Percentiles rank a stretch among this genome's conserved stretches.
Evolutionary conservation across 305 asterid species (phyloP).

Genomic region (Fraxinus sp.): DNA sequence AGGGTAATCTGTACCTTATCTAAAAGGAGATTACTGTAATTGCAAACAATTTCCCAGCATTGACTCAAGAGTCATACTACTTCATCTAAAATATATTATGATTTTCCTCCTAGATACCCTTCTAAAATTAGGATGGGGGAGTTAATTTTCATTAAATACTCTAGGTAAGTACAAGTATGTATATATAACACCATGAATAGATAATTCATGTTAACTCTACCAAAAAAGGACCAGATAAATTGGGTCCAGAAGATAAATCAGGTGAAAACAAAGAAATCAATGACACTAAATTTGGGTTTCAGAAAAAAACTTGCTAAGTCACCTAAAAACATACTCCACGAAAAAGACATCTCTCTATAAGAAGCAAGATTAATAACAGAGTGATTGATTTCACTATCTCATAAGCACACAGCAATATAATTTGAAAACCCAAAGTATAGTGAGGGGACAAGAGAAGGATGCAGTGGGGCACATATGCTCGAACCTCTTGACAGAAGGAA

Average conservation of each 20-base stretch:
- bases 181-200: background rate
- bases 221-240: background rate
- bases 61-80: background rate
- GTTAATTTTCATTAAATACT: background rate
- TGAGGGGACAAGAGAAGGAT: background rate
- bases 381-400: background rate
- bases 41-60: background rate
- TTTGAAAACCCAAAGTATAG: background rate
- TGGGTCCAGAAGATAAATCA: background rate
- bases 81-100: background rate
- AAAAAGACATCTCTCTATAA: background rate
- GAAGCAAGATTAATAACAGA: background rate
- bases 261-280: background rate
- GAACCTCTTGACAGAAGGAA: background rate
- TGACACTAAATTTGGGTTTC: background rate
- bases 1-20: background rate
- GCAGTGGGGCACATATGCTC: background rate
- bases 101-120: background rate
- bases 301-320: background rate
- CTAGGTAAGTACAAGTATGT: background rate
- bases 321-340: background rate
- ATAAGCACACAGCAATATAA: background rate
- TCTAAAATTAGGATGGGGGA: background rate
- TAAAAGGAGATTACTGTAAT: background rate
- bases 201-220: background rate